phyloP scores from a whole-genome alignment of 192 early-diverging fungal species.

The Umbelopsis sp. region DNA sequence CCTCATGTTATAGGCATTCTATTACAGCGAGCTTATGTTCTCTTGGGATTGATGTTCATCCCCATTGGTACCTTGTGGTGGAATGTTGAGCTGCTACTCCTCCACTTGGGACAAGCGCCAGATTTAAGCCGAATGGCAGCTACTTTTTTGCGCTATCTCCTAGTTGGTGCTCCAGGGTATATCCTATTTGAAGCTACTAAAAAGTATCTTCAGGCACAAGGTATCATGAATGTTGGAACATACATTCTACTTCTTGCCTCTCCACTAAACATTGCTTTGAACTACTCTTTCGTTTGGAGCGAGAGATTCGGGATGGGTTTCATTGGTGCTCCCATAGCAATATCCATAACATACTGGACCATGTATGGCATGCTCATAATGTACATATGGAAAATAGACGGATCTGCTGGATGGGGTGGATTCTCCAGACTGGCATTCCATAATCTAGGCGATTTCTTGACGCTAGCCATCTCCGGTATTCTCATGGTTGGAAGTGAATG shows the following conservation, averaged over 20 bases:
- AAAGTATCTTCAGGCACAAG: constrained; percentile 87
- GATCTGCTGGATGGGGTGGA: constrained; percentile 84
- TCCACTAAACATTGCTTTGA: constrained; percentile 74
- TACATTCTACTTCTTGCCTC: constrained; percentile 69
- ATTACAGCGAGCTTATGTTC: constrained; percentile 52
- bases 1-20: constrained; percentile 69
- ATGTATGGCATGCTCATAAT: constrained; percentile 64
- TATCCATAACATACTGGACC: constrained; percentile 74
- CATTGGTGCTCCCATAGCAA: constrained; percentile 85
- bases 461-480: constrained; percentile 78
- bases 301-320: constrained; percentile 69
- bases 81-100: constrained; percentile 23
- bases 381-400: constrained; percentile 68
- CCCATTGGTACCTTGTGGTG: constrained; percentile 34
- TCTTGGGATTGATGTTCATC: constrained; percentile 37
- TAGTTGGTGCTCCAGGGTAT: constrained; percentile 76
- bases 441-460: constrained; percentile 59
- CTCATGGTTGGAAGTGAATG: constrained; percentile 82
- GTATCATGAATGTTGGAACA: constrained; percentile 85
- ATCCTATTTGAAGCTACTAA: constrained; percentile 84
- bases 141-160: constrained; percentile 63
- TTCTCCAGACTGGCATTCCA: constrained; percentile 74
- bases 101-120: constrained; percentile 31
- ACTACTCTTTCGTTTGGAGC: constrained; percentile 83
- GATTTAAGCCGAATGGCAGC: constrained; percentile 23